Conservation (phyloP, 345 rosid genomes). For the Clarkia xantiana region DNA sequence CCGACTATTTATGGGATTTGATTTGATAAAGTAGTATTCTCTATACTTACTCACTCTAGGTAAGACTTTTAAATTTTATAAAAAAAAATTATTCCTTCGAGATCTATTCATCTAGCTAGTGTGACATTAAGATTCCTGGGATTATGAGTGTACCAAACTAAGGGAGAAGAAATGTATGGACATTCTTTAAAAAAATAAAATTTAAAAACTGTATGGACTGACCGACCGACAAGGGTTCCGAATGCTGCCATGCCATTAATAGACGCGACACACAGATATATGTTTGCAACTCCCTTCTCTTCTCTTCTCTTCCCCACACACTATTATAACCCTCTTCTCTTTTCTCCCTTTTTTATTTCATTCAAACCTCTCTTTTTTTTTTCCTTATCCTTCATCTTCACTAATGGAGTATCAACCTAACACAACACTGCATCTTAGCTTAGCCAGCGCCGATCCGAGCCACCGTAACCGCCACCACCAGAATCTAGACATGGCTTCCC, state of each 20-base stretch:
- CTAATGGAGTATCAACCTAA: slow-evolving; percentile 55
- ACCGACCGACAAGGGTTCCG: slow-evolving; percentile 54
- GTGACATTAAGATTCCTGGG: no score
- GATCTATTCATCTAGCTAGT: no score
- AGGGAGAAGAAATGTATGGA: no score
- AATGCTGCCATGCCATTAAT: slow-evolving; percentile 71
- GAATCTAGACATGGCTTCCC: slow-evolving; percentile 36
- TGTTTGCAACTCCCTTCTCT: slow-evolving; percentile 33
- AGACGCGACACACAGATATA: slow-evolving; percentile 75
- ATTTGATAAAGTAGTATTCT: no score
- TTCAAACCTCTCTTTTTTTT: no score
- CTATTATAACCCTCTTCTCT: background rate
- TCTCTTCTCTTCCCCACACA: slow-evolving; percentile 9
- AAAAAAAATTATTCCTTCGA: no score
- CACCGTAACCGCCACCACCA: slow-evolving; percentile 9
- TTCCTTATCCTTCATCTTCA: background rate
- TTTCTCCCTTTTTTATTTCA: slow-evolving; percentile 1
- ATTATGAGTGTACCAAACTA: no score
- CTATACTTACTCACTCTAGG: no score
- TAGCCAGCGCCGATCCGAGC: slow-evolving; percentile 17
- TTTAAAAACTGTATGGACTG: slow-evolving; percentile 14
- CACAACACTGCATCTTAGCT: slow-evolving; percentile 52
- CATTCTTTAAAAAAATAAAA: no score
- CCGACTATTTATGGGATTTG: no score
- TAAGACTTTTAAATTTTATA: no score